Conservation (phyloP, 768 basidiomycete species). For the Pholiota molesta region DNA sequence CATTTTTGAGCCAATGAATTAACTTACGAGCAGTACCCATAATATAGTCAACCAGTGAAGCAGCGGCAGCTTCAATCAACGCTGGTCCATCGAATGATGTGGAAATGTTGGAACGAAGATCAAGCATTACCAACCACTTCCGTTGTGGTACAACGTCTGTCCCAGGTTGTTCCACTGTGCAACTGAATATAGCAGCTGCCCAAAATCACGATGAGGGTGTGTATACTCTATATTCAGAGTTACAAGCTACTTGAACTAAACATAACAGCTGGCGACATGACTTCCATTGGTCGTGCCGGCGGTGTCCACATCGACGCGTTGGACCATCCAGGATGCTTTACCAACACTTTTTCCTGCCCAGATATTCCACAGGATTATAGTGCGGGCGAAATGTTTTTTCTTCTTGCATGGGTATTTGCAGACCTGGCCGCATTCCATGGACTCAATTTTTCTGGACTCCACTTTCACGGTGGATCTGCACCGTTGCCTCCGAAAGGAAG, state of each 20-base stretch:
- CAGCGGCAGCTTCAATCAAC: not conserved
- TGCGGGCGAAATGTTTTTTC: not conserved
- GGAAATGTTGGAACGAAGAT: not conserved
- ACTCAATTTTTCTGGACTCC: not conserved
- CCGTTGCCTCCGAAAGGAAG: not conserved
- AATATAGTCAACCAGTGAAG: not conserved
- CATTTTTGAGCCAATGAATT: not conserved
- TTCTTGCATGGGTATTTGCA: not conserved
- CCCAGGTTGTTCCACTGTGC: not conserved
- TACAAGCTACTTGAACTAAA: not conserved
- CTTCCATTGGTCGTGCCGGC: not conserved
- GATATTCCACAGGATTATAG: not conserved
- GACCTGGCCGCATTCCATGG: not conserved
- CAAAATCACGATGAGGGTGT: not conserved
- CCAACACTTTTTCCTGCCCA: not conserved
- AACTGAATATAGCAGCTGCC: not conserved
- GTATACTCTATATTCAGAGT: not conserved
- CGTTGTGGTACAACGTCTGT: not conserved
- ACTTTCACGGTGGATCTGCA: not conserved
- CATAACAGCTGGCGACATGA: not conserved
- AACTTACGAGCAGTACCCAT: not conserved
- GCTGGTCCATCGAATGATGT: not conserved
- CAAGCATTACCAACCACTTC: not conserved
- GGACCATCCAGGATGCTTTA: not conserved
- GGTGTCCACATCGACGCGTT: not conserved